phyloP scores from a whole-genome alignment of 192 early-diverging fungal genomes.

The Coemansia sp. region DNA sequence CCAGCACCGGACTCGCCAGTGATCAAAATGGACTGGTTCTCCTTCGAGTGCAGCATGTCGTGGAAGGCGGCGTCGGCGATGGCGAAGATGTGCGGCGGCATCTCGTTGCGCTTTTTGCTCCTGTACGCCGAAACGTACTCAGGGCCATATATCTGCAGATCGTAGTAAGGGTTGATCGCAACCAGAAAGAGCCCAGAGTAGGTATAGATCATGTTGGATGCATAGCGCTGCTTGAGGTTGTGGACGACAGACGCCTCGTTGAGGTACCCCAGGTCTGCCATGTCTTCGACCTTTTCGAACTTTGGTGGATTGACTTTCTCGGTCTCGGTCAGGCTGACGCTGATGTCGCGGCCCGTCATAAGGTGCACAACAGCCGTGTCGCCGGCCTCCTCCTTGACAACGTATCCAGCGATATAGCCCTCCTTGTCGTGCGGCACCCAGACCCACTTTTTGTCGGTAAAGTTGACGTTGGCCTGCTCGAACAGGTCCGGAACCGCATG shows the following conservation, averaged over 20 bases:
- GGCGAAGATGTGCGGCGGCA: constrained; percentile 89
- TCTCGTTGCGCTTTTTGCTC: constrained; percentile 71
- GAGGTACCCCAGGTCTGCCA: constrained; percentile 95
- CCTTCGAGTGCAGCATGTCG: constrained; percentile 90
- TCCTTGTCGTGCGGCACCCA: constrained; percentile 94
- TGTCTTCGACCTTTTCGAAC: constrained; percentile 98
- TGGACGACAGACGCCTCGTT: constrained; percentile 99
- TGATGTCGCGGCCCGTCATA: constrained; percentile 71
- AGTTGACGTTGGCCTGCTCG: constrained; percentile 67
- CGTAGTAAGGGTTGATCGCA: constrained; percentile 96
- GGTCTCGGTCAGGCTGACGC: constrained; percentile 77
- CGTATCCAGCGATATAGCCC: constrained; percentile 86
- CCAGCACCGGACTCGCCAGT: no score
- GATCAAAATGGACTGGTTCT: constrained; percentile 97
- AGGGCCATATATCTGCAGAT: constrained; percentile 86
- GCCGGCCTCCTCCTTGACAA: constrained; percentile 68
- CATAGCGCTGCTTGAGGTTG: constrained; percentile 90
- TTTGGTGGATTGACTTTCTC: constrained; percentile 99
- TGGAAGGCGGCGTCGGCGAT: constrained; percentile 92
- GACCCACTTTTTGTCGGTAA: constrained; percentile 95
- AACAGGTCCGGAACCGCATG: constrained; percentile 52
- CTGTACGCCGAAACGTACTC: constrained; percentile 67
- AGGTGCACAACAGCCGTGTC: constrained; percentile 77
- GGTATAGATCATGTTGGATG: constrained; percentile 92
- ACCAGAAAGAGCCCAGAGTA: constrained; percentile 99